Evolutionary conservation across 208 protist genomes (phyloP).

Genomic region (Phytomonas francai): DNA sequence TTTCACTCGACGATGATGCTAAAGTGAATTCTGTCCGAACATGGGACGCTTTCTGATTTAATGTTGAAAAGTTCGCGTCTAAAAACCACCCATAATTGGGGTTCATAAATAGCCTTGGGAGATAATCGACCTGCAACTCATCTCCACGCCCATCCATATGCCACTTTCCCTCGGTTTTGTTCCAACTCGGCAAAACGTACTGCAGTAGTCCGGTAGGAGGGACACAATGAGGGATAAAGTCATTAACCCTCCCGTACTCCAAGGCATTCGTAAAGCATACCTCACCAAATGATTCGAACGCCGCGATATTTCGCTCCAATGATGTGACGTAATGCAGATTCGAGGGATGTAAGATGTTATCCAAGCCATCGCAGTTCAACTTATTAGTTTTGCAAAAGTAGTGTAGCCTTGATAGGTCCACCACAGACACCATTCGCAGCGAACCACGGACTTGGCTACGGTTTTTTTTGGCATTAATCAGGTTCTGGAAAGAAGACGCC

Average conservation of each 20-base stretch:
- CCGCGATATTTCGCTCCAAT: constrained; percentile 7
- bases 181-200: constrained; percentile 27
- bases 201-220: constrained; percentile 28
- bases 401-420: background rate
- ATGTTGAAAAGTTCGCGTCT: constrained; percentile 31
- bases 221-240: constrained; percentile 16
- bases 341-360: background rate
- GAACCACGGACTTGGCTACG: background rate
- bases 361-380: background rate
- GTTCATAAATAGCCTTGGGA: constrained; percentile 25
- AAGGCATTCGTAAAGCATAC: constrained; percentile 48
- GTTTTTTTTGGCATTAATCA: background rate
- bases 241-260: constrained; percentile 10
- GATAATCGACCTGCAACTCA: constrained; percentile 17
- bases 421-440: background rate
- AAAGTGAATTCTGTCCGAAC: constrained; percentile 31
- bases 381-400: background rate
- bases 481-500: background rate
- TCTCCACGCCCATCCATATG: constrained; percentile 22
- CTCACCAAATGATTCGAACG: constrained; percentile 4
- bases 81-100: constrained; percentile 45
- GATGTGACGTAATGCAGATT: constrained; percentile 8
- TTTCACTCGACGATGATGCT: constrained; percentile 12
- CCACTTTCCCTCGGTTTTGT: constrained; percentile 11
- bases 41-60: constrained; percentile 16